Base-by-base conservation (phyloP, 805 yeast genomes). In the Candida multigemmis region DNA sequence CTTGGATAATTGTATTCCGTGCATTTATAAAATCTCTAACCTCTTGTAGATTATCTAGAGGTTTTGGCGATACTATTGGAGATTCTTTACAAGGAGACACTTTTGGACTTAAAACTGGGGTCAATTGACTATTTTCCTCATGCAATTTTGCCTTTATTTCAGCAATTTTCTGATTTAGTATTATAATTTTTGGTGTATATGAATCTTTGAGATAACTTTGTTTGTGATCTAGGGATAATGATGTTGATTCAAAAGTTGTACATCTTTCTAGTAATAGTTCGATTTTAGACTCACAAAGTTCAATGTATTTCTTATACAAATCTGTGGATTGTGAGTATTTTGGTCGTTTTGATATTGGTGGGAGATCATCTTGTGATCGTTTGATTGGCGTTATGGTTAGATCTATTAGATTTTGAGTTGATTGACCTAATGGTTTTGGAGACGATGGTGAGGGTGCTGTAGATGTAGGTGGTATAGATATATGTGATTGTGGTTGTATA, bases 161-260 rank as follows among this genome's bases (percentile, higher is more conserved):
- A n/a, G n/a, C n/a, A n/a, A n/a, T n/a, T n/a, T n/a, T n/a, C n/a
- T n/a, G n/a, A n/a, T n/a, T n/a, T n/a, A n/a, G n/a, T n/a, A n/a
- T n/a, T 7, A 28, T 22, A 23, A 49, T 35, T 22, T 42, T 32
- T 2, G 64, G 61, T 10, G 36, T 35, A 27, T 46, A 55, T 20
- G 38, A 38, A 14, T 33, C 37, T 17, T 29, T 27, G 21, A 47
- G 45, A 41, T 49, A 56, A 9, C 37, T 34, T 15, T 45, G 37
- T 33, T 60, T 60, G 6, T 53, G 54, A 32, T 58, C 65, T 5
- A 53, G 34, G 4, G 64, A 56, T 7, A 58, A 46, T 5, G 62
- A 48, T 1, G 65, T 51, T 4, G 63, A 55, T 30, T 56, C 62
- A 28, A 45, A 51, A 7, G 49, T 45, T 4, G 42, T 34, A 25